Percentiles rank a stretch among this genome's conserved stretches.
phyloP scores from a whole-genome alignment of 345 rosid genomes.

The Erodium maritimum region DNA sequence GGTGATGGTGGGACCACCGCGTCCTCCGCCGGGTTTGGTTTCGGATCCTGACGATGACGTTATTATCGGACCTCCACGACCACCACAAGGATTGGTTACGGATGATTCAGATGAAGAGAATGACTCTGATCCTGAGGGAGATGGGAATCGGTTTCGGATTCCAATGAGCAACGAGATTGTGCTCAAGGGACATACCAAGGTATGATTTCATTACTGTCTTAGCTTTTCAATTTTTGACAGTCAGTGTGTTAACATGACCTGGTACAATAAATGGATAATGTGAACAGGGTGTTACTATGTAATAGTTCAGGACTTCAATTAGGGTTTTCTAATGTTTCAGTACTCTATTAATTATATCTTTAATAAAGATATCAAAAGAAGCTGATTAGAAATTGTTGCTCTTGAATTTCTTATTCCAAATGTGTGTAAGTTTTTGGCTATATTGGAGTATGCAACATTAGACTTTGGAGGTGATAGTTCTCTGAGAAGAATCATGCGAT shows the following conservation, averaged over 20 bases:
- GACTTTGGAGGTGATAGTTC: neutral
- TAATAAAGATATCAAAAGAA: too few relatives aligned
- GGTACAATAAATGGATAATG: too few relatives aligned
- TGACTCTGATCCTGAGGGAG: constrained; percentile 27
- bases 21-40: constrained; percentile 11
- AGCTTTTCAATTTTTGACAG: neutral
- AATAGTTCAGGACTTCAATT: too few relatives aligned
- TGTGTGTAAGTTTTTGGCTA: neutral
- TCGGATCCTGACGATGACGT: constrained; percentile 24
- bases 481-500: too few relatives aligned
- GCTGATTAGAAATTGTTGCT: neutral
- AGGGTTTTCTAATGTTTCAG: neutral
- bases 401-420: neutral
- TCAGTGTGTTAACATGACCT: too few relatives aligned
- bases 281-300: neutral
- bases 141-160: constrained; percentile 44
- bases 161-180: constrained; percentile 82
- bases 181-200: constrained; percentile 87
- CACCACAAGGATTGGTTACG: constrained; percentile 17
- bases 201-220: constrained; percentile 8
- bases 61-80: constrained; percentile 56
- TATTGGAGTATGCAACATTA: neutral
- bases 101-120: constrained; percentile 47
- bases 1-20: constrained; percentile 15
- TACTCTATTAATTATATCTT: too few relatives aligned